A percentile compares a stretch with the other conserved stretches of the same genome.
Conservation (phyloP, 768 basidiomycete genomes). For the Cubamyces sp. region DNA sequence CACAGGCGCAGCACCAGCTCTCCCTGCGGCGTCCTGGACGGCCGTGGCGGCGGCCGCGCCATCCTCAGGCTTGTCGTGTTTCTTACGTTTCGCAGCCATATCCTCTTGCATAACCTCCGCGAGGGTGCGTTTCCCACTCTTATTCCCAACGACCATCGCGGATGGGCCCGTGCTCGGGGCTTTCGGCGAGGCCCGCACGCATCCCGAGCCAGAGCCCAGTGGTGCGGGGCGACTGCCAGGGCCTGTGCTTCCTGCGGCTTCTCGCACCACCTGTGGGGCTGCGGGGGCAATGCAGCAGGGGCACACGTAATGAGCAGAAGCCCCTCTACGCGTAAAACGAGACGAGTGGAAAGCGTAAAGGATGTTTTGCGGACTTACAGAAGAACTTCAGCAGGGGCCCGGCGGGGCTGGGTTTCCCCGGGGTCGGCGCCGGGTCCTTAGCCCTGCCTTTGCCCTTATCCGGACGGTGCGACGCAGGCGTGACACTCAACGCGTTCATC, state of each 20-base stretch:
- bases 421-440: conserved; percentile 48
- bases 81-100: conserved; percentile 54
- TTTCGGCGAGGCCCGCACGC: conserved; percentile 7
- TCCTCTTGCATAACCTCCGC: conserved; percentile 73
- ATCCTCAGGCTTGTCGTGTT: conserved; percentile 30
- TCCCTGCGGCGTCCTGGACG: neutral
- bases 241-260: neutral
- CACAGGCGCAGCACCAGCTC: neutral
- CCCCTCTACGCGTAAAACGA: neutral
- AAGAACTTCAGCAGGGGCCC: conserved; percentile 63
- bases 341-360: conserved; percentile 14
- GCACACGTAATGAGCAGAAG: conserved; percentile 24
- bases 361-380: conserved; percentile 45
- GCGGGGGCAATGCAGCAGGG: conserved; percentile 18
- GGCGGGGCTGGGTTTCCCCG: conserved; percentile 25
- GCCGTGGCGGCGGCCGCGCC: conserved; percentile 32
- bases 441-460: conserved; percentile 40
- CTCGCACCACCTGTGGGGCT: conserved; percentile 23
- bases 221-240: neutral
- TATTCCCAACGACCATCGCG: conserved; percentile 47
- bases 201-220: conserved; percentile 1
- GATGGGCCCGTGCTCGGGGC: conserved; percentile 12
- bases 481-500: conserved; percentile 26
- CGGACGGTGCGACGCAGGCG: conserved; percentile 23
- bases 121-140: conserved; percentile 78